Evolutionary conservation across 345 rosid species (phyloP).

Genomic region (Salix exigua): DNA sequence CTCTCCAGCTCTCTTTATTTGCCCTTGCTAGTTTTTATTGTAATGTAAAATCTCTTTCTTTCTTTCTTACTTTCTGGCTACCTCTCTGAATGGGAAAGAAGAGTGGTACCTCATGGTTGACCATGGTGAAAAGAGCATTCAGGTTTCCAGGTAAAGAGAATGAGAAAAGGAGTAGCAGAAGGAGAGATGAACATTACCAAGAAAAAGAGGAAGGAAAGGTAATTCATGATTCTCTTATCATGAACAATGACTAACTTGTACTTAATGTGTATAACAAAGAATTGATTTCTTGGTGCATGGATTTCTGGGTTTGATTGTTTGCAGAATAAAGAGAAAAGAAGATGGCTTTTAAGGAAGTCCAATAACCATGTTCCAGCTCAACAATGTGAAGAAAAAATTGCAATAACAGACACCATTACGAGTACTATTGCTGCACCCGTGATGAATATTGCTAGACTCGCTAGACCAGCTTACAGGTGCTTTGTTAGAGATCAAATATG

Average conservation of each 20-base stretch:
- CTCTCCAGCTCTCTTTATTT: neutral
- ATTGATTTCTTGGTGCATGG: neutral
- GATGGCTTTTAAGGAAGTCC: conserved; percentile 21
- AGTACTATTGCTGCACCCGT: neutral
- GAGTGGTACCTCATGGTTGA: conserved; percentile 21
- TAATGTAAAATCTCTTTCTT: neutral
- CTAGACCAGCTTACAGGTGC: conserved; percentile 7
- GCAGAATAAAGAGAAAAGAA: conserved; percentile 27
- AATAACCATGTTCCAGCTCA: conserved; percentile 6
- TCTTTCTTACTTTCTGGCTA: neutral
- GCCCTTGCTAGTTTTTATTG: neutral
- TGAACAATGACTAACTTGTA: neutral
- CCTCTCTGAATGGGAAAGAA: conserved; percentile 17
- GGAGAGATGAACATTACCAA: conserved; percentile 35
- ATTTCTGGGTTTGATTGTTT: neutral
- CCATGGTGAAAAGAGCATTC: conserved; percentile 25
- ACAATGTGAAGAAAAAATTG: conserved; percentile 18
- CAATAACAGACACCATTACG: neutral
- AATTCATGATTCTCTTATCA: neutral
- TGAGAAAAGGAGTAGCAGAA: conserved; percentile 41
- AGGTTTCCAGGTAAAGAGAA: conserved; percentile 19
- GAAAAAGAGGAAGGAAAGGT: conserved; percentile 30
- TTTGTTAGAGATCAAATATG: neutral
- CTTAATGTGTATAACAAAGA: neutral
- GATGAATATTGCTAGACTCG: conserved; percentile 15